Evolutionary conservation across 2,329 filamentous ascomycete genomes (phyloP).

Genomic region (Clarireedia hainanense): DNA sequence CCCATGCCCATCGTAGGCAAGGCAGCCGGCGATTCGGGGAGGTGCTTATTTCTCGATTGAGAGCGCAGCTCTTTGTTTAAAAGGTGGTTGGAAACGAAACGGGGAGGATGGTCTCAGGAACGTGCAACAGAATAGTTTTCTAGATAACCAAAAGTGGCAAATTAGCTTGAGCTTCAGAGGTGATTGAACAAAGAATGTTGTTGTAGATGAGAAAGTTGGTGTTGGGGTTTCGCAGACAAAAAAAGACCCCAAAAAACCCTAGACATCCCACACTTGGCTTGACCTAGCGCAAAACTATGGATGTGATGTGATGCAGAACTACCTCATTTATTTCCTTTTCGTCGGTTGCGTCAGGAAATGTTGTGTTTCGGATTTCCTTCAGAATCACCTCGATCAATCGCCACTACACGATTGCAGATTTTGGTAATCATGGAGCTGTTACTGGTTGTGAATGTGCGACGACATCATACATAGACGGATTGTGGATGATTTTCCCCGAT

Average conservation of each 20-base stretch:
- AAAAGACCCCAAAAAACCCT: neutral
- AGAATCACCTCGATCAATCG: neutral
- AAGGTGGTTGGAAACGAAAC: neutral
- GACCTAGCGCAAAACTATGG: constrained; percentile 2
- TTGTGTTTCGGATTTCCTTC: neutral
- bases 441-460: neutral
- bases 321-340: neutral
- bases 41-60: constrained; percentile 16
- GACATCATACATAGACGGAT: neutral
- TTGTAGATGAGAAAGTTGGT: neutral
- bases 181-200: constrained; percentile 1
- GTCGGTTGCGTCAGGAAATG: neutral
- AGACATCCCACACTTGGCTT: constrained; percentile 1
- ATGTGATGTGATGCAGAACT: neutral
- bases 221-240: neutral
- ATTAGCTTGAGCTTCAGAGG: neutral
- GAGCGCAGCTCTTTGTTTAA: constrained; percentile 9
- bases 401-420: neutral
- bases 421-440: constrained; percentile 3
- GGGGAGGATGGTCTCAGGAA: neutral
- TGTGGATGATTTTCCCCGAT: neutral
- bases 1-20: constrained; percentile 58
- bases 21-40: constrained; percentile 16
- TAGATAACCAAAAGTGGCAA: neutral
- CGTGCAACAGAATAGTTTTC: neutral